Base-by-base conservation (phyloP, 306 rosid genomes). In the Adenanthera pavonina region DNA sequence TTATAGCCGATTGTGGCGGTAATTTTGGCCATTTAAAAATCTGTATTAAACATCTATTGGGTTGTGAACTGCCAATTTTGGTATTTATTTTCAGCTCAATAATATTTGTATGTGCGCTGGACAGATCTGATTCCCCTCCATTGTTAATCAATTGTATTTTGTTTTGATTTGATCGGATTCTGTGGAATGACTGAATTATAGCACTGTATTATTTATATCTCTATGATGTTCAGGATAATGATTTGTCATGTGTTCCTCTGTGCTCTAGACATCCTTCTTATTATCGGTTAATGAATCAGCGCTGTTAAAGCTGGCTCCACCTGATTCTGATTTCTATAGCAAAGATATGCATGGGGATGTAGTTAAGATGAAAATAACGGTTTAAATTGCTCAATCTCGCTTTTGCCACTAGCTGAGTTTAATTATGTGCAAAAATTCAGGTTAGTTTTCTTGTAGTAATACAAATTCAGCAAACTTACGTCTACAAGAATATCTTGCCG, bases 1-100 rank as follows among this genome's bases (percentile, higher is more conserved):
- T 72, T 78, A 85, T 85, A 79, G 81, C 73, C 67, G 64, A 85
- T 53, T 67, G 47, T 76, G 76, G 69, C 80, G 70, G 81, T 74
- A 47, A 81, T 66, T 68, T 6, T 48, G 69, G 74, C 64, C 12
- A 34, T 84, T 83, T 64, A 69, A 80, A 78, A 44, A 69, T 74
- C 62, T 84, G 89, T 81, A 90, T 74, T 69, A 78, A 75, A 72
- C 51, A 72, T 71, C 54, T 35, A 34, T 71, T 80, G 74, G 74
- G 74, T 69, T 46, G 56, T 69, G 74, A 69, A 19, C 74, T 69
- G 43, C 13, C 16, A 46, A 34, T 16, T 16, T 51, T 72, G 76
- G 62, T 49, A 16, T 49, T 71, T 51, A 51, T 72, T 9, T 49
- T 51, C 62, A 51, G 49, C 46, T 72, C 16, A 49, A 49, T 33